phyloP scores from a whole-genome alignment of 306 rosid genomes.

The Urtica urens region DNA sequence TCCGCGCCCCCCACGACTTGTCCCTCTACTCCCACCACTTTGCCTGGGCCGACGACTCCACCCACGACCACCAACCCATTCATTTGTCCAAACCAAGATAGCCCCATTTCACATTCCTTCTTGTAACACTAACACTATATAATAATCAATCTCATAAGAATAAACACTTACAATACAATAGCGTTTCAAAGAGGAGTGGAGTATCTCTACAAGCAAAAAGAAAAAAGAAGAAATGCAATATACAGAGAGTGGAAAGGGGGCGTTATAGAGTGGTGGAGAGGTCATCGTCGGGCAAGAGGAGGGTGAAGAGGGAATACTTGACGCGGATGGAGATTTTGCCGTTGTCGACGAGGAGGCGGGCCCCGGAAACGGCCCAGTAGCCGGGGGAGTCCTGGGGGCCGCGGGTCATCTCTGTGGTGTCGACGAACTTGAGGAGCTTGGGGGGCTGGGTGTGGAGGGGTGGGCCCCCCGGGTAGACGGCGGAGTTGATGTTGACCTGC shows the following conservation, averaged over 20 bases:
- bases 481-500: conserved; percentile 64
- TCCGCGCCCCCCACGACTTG: conserved; percentile 12
- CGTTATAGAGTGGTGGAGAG: too few relatives aligned
- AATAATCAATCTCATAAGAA: too few relatives aligned
- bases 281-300: conserved; percentile 58
- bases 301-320: conserved; percentile 61
- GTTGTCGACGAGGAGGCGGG: conserved; percentile 55
- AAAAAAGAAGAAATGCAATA: too few relatives aligned
- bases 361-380: conserved; percentile 88
- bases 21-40: conserved; percentile 46
- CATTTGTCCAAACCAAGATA: conserved; percentile 77
- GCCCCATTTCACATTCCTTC: conserved; percentile 1
- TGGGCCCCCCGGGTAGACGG: conserved; percentile 79
- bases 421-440: conserved; percentile 69
- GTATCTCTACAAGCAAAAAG: too few relatives aligned
- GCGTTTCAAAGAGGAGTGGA: too few relatives aligned
- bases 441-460: conserved; percentile 58
- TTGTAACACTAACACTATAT: too few relatives aligned
- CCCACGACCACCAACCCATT: conserved; percentile 78
- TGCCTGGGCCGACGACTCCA: conserved; percentile 67
- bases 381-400: conserved; percentile 88
- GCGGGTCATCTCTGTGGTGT: conserved; percentile 89
- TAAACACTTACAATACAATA: too few relatives aligned
- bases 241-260: too few relatives aligned
- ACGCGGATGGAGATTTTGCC: conserved; percentile 75